Conservation (phyloP, 2,329 filamentous ascomycete species). For the Aotearoamyces nothofagi region DNA sequence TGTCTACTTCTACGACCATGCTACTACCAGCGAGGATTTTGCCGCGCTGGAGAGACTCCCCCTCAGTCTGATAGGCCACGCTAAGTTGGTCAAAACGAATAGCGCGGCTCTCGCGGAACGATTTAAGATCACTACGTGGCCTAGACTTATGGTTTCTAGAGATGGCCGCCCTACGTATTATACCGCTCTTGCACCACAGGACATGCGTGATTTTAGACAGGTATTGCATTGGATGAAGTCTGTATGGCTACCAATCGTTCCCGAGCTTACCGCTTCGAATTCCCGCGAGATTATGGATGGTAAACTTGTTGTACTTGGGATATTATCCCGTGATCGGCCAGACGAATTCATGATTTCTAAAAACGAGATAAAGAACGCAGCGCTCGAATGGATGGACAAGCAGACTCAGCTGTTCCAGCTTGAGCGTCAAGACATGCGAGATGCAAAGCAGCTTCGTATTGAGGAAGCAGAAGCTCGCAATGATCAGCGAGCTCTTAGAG, state of each 20-base stretch:
- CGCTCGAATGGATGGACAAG: slow-evolving; percentile 96
- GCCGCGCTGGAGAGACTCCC: slow-evolving; percentile 73
- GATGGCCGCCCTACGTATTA: slow-evolving; percentile 88
- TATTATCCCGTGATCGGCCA: slow-evolving; percentile 65
- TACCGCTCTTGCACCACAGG: slow-evolving; percentile 68
- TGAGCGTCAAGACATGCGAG: slow-evolving; percentile 81
- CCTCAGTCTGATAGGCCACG: slow-evolving; percentile 78
- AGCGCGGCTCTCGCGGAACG: slow-evolving; percentile 60
- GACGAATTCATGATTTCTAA: slow-evolving; percentile 67
- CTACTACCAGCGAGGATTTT: slow-evolving; percentile 87
- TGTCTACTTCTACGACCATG: slow-evolving; percentile 93
- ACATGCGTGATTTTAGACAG: slow-evolving; percentile 77
- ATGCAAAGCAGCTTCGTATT: slow-evolving; percentile 87
- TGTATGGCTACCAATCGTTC: slow-evolving; percentile 91
- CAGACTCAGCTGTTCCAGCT: slow-evolving; percentile 83
- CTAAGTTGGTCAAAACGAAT: slow-evolving; percentile 82
- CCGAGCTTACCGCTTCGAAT: slow-evolving; percentile 82
- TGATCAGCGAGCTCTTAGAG: slow-evolving; percentile 72
- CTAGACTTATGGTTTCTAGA: slow-evolving; percentile 76
- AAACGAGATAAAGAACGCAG: slow-evolving; percentile 88
- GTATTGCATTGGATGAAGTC: slow-evolving; percentile 89
- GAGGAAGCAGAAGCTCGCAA: slow-evolving; percentile 91
- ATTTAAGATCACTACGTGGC: slow-evolving; percentile 96
- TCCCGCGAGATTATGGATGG: slow-evolving; percentile 90
- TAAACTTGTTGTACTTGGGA: slow-evolving; percentile 85